Evolutionary conservation across 139 green algal genomes (phyloP).

Genomic region (Coelastrella sp.): DNA sequence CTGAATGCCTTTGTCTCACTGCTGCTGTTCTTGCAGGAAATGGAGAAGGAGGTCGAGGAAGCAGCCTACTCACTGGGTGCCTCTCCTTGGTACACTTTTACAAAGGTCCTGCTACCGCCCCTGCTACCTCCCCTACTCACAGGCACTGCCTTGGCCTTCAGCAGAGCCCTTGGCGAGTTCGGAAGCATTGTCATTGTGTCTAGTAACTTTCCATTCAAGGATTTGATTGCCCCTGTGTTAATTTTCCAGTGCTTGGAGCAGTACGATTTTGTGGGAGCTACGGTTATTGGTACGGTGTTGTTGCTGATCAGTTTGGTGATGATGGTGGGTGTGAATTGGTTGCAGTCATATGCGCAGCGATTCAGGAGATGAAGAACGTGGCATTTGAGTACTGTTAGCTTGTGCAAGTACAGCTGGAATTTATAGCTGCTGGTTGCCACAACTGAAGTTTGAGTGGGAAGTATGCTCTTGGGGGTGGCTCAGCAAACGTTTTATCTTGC

Average conservation of each 20-base stretch:
- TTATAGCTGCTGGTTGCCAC: no score
- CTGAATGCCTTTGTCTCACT: not conserved
- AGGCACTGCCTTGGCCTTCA: slow-evolving; percentile 80
- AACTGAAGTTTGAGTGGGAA: no score
- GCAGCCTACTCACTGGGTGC: slow-evolving; percentile 79
- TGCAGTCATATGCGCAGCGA: slow-evolving; percentile 59
- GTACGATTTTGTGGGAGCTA: slow-evolving; percentile 82
- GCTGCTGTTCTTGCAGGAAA: slow-evolving; percentile 57
- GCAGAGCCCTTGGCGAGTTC: slow-evolving; percentile 79
- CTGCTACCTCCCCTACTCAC: slow-evolving; percentile 77
- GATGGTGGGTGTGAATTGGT: slow-evolving; percentile 76
- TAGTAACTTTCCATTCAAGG: slow-evolving; percentile 84
- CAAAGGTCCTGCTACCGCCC: slow-evolving; percentile 73
- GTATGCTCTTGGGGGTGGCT: no score
- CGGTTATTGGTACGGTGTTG: slow-evolving; percentile 82
- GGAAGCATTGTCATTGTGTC: slow-evolving; percentile 82
- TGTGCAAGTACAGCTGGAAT: no score
- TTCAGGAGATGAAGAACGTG: slow-evolving; percentile 18
- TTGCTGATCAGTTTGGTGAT: slow-evolving; percentile 74
- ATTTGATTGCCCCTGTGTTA: slow-evolving; percentile 82
- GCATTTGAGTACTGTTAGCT: no score
- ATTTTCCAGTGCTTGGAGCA: slow-evolving; percentile 89
- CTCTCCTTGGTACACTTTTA: slow-evolving; percentile 75
- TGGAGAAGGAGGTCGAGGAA: slow-evolving; percentile 75
- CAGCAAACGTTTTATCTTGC: no score